Evolutionary conservation across 192 early-diverging fungal species (phyloP), one percentile per base, ranked within the genome.

Genomic region (Paraglomus brasilianum): DNA sequence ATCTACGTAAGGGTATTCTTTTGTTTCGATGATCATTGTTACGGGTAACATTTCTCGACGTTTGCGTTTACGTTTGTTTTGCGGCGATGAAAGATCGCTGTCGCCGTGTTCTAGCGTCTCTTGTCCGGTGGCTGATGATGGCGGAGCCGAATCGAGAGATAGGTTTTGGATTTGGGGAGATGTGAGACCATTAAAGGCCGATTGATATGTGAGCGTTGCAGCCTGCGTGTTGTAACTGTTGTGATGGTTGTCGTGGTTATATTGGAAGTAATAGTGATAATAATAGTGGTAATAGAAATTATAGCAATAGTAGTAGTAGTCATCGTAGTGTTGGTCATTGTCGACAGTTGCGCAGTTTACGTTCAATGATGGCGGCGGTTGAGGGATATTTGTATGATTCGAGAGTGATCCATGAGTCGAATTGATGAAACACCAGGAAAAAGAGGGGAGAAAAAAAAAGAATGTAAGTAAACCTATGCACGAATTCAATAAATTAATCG

Each of bases 1-100:
- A 70, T 86, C 84, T 6, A 74, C 14, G 45, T 78, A 78, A 6
- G 84, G 82, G 49, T 57, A 58, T 40, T 86, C 78, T 24, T 57
- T 63, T 2, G 84, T 82, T 59, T 86, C 84, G 21, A 86, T 75
- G 47, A 86, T 83, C 72, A 82, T 78, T 36, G 82, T 86, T 21
- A 86, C 79, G 9, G 84, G 78, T 49, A 83, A 82, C 82, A 86
- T 86, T 66, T 85, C 83, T 19, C 83, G 80, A 51, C 83, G 71
- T 51, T 83, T 81, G 6, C 83, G 79, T 43, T 80, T 81, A 41
- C 80, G 62, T 69, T 78, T 78, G 36, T 58, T 71, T 13, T 41
- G 17, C 14, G 43, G 4, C 19, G 10, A 13, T 30, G 43, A 45
- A 6, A 21, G n/a, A 51, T 62, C 42, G 43, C 48, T 42, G 17